These are phyloP conservation scores for Boletus eberwhitei DNA, from an alignment of 768 basidiomycete species.

Conservation along the genomic window DNA sequence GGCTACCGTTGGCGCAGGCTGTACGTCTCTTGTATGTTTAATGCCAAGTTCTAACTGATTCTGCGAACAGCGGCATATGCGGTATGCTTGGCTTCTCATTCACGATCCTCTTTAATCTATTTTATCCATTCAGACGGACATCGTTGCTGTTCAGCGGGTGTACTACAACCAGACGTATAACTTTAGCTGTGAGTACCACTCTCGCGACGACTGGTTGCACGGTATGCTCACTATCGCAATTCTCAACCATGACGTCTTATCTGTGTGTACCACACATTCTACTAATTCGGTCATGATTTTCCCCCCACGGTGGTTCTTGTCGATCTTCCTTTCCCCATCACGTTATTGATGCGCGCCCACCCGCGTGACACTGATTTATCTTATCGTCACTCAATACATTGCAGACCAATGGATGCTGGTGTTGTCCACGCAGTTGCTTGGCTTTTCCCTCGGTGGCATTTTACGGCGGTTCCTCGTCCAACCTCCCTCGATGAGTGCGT, in stretches of 20 bases:
- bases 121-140: conserved; percentile 46
- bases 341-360: neutral
- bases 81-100: conserved; percentile 10
- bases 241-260: neutral
- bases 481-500: conserved; percentile 62
- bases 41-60: neutral
- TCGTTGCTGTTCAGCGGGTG: conserved; percentile 69
- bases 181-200: conserved; percentile 41
- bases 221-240: neutral
- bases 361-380: neutral
- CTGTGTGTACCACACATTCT: neutral
- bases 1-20: conserved; percentile 43
- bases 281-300: neutral
- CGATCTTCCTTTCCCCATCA: neutral
- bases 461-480: conserved; percentile 59
- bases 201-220: neutral
- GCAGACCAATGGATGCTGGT: conserved; percentile 59
- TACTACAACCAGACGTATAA: conserved; percentile 59
- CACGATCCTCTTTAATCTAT: neutral
- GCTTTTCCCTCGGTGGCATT: conserved; percentile 60
- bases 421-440: conserved; percentile 70
- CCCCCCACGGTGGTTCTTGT: neutral
- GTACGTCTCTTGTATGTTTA: conserved; percentile 14
- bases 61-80: conserved; percentile 44
- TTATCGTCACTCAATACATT: neutral